Base-by-base conservation (phyloP, 2,329 filamentous ascomycete genomes). In the Penicillium sp. region DNA sequence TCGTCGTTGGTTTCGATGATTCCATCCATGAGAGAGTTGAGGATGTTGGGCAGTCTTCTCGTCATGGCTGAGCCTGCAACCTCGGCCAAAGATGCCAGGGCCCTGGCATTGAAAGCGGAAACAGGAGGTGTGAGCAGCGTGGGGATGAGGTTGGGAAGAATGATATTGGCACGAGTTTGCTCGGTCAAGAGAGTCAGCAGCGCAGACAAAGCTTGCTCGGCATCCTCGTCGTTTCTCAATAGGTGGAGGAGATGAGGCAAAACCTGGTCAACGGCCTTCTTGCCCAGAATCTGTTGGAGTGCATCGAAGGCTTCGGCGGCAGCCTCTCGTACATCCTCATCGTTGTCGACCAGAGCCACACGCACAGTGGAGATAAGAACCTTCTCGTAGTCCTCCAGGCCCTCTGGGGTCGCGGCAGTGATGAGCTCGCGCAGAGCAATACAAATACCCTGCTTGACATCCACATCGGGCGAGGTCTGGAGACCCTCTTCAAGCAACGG, bases 271-370 rank as follows among this genome's bases (percentile, higher is more conserved):
- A 99, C 89, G 48, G 91, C 92, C 65, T 85, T 88, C 80, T 96
- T 97, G 76, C 94, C 94, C 56, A 97, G 79, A 46, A 95, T 89
- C 65, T 92, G 89, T 72, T 99, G 94, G 52, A 99, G 75, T 30
- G 92, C 90, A 71, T 99, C 94, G 67, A 99, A 99, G 2, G 94
- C 94, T 73, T 99, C 94, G 20, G 95, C 94, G 24, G 95, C 94
- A 51, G 94, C 90, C 72, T 99, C 94, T 69, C 94, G 83, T 44
- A 99, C 95, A 53, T 96, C 90, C 55, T 85, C 84, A 67, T 96
- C 88, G 10, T 86, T 85, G 71, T 99, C 95, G 44, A 92, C 95
- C 48, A 99, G 81, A 24, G 92, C 94, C 41, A 90, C 91, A 46
- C 94, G 88, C 43, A 99, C 90, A 50, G 97, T 92, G 14, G 91